These are phyloP conservation scores for Vitis cinerea DNA, from an alignment of 164 flowering plant species.

Conservation along the genomic window DNA sequence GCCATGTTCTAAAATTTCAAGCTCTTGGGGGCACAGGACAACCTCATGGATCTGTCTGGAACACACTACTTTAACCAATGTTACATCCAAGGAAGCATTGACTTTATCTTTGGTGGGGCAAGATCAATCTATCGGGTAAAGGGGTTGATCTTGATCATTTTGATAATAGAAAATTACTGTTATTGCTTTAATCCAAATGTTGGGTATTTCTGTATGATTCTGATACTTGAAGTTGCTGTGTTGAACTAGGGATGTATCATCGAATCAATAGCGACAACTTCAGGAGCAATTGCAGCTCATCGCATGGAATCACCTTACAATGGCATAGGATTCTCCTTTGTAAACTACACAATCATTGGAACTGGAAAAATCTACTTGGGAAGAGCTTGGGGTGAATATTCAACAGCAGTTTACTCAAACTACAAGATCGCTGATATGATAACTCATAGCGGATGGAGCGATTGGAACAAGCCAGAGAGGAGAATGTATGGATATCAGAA, in stretches of 20 bases:
- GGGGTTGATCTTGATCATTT: background rate
- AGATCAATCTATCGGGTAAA: conserved; percentile 73
- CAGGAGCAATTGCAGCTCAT: conserved; percentile 85
- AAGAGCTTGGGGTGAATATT: conserved; percentile 88
- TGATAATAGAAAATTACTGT: background rate
- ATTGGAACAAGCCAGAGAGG: background rate
- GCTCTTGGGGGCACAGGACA: conserved; percentile 76
- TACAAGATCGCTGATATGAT: conserved; percentile 51
- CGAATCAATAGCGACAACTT: conserved; percentile 43
- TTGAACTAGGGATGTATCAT: conserved; percentile 54
- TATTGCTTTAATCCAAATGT: too few species aligned
- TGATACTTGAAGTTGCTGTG: background rate
- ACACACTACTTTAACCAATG: conserved; percentile 63
- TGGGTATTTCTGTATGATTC: background rate
- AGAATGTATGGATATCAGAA: too few species aligned
- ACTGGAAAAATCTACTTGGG: conserved; percentile 59
- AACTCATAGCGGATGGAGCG: conserved; percentile 60
- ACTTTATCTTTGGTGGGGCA: conserved; percentile 78
- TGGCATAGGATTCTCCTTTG: conserved; percentile 76
- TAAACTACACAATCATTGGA: conserved; percentile 59
- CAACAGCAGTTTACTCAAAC: conserved; percentile 56
- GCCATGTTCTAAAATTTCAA: conserved; percentile 61
- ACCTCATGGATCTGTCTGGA: conserved; percentile 70
- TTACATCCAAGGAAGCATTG: conserved; percentile 70
- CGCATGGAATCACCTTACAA: conserved; percentile 54